Percentiles rank a stretch among this genome's conserved stretches.
These are phyloP conservation scores for Citrullus amarus DNA, from an alignment of 306 rosid species.

Conservation along the genomic window DNA sequence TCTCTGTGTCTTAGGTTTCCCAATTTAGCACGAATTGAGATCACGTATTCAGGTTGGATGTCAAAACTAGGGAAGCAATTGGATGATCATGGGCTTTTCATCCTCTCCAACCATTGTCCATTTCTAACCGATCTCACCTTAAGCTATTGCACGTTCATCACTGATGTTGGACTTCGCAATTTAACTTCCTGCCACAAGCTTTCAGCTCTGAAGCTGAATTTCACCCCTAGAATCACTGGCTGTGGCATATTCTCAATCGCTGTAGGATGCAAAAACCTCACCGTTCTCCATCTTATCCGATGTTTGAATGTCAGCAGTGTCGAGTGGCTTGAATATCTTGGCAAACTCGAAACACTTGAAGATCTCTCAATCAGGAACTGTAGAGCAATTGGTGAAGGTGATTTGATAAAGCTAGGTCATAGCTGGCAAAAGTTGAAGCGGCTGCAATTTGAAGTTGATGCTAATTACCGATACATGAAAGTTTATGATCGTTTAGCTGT, in stretches of 20 bases:
- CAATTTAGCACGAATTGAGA: constrained; percentile 54
- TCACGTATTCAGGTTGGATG: constrained; percentile 84
- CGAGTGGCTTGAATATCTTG: constrained; percentile 38
- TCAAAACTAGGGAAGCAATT: constrained; percentile 76
- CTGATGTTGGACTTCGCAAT: constrained; percentile 64
- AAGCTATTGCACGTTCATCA: constrained; percentile 74
- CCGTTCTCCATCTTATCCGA: constrained; percentile 62
- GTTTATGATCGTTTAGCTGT: constrained; percentile 75
- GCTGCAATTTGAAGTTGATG: constrained; percentile 83
- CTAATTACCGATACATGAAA: constrained; percentile 75
- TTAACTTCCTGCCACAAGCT: constrained; percentile 57
- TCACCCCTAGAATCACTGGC: constrained; percentile 66
- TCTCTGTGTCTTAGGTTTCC: constrained; percentile 56
- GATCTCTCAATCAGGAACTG: constrained; percentile 32
- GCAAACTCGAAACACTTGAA: constrained; percentile 26
- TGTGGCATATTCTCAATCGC: constrained; percentile 76
- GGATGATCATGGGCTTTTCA: constrained; percentile 70
- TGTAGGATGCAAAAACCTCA: constrained; percentile 66
- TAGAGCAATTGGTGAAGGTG: constrained; percentile 37
- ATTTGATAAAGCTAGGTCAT: constrained; percentile 43
- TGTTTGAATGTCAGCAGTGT: constrained; percentile 65
- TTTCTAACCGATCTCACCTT: constrained; percentile 46
- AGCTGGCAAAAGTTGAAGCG: constrained; percentile 63
- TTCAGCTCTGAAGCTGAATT: constrained; percentile 59
- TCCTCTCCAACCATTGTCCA: constrained; percentile 50